Percentiles rank a stretch among this genome's conserved stretches.
These are phyloP conservation scores for Nakazawaea ernobii DNA, from an alignment of 805 yeast genomes.

Conservation along the genomic window DNA sequence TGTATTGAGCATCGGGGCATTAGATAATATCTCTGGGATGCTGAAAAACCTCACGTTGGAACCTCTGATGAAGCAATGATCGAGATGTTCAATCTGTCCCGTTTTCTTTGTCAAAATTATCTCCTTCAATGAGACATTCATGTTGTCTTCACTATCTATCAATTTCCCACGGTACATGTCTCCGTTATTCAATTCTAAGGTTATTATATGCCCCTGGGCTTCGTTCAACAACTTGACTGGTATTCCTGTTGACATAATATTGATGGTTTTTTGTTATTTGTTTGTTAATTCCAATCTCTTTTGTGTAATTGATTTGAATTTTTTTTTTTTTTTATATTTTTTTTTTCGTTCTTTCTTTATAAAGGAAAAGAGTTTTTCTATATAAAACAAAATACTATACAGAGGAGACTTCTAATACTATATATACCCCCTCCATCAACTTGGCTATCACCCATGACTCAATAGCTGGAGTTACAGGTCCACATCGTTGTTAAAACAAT, in stretches of 20 bases:
- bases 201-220: conserved; percentile 83
- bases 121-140: conserved; percentile 85
- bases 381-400: neutral
- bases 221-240: conserved; percentile 86
- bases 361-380: neutral
- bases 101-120: conserved; percentile 73
- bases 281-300: no score
- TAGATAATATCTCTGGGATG: conserved; percentile 80
- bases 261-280: neutral
- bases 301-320: neutral
- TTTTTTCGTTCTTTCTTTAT: neutral
- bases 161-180: conserved; percentile 85
- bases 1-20: conserved; percentile 82
- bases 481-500: no score
- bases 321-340: neutral
- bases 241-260: conserved; percentile 63
- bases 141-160: conserved; percentile 78
- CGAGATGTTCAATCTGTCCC: conserved; percentile 70
- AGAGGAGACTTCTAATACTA: no score
- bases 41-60: conserved; percentile 80
- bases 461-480: no score
- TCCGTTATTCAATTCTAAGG: conserved; percentile 80
- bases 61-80: conserved; percentile 86
- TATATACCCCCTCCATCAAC: no score
- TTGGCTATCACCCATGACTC: no score